Evolutionary conservation across 139 green algal species (phyloP), one percentile per base, ranked within the genome.

Genomic region (Picochlorum sp.): DNA sequence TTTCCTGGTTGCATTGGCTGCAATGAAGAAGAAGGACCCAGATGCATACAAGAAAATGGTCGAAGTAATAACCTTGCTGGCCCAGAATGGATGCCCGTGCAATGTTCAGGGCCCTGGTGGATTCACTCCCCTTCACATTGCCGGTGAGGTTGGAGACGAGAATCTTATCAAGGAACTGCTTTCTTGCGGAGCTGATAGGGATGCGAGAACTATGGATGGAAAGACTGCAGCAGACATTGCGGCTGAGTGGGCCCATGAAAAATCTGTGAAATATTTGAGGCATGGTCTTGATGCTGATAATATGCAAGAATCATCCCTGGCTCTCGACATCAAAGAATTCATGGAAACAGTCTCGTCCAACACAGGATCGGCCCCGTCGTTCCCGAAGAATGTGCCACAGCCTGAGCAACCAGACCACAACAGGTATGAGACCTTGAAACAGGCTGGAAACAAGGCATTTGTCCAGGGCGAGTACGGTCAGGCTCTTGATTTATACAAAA

Each of bases 61-160:
- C n/a, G 12, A 47, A 24, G 20, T 47, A 24, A 18, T 14, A 47
- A 16, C 20, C 39, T 16, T 18, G 16, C 39, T 47, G n/a, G 16
- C 20, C 3, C 5, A 47, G 10, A 18, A 18, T 16, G 39, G 39
- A 7, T 16, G 16, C 39, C 7, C 10, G 7, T 18, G 16, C 22
- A 51, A 61, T 32, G 18, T 51, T 6, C 0, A 14, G 22, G 55
- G n/a, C 9, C 55, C 55, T 28, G 55, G 55, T 33, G 55, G 55
- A 13, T 61, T 61, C 33, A 61, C 55, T 33, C 30, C 55, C 25
- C 55, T 61, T n/a, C 55, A 61, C 13, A 31, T 61, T 33, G 55
- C 55, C 3, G 55, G n/a, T 31, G 55, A 61, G 28, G 35, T 7
- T 7, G 55, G 55, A 9, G 20, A 33, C 22, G 25, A 20, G 24